Evolutionary conservation across 169 alveolate genomes (phyloP).

Genomic region (Plasmodium cynomolgi): DNA sequence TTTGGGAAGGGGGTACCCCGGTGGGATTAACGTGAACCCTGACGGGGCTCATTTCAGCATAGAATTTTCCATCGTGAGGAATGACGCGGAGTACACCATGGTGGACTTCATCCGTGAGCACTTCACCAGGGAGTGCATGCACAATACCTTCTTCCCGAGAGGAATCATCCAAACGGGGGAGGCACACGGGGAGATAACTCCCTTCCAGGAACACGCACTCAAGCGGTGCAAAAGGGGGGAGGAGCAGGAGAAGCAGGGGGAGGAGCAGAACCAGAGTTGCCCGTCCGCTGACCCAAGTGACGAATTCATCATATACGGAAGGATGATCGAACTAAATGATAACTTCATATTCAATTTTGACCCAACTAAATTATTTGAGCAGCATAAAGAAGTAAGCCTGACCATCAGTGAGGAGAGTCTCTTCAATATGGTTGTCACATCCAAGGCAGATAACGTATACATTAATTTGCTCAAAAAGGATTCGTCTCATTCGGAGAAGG

Average conservation of each 20-base stretch:
- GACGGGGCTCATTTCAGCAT: conserved; percentile 12
- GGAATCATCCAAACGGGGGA: conserved; percentile 1
- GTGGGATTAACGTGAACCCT: background rate
- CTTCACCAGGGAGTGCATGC: conserved; percentile 20
- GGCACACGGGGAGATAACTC: background rate
- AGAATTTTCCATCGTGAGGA: conserved; percentile 25
- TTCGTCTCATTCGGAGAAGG: background rate
- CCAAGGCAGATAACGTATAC: background rate
- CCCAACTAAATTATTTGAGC: conserved; percentile 9
- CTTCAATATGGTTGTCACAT: conserved; percentile 7
- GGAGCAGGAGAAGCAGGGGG: too few species aligned
- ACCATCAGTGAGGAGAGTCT: conserved; percentile 24
- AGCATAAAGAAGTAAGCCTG: background rate
- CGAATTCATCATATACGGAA: conserved; percentile 34
- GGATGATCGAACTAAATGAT: conserved; percentile 42
- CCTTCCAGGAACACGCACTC: background rate
- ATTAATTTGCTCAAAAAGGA: conserved; percentile 10
- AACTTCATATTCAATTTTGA: conserved; percentile 51
- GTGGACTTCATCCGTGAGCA: conserved; percentile 1
- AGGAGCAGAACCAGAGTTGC: background rate
- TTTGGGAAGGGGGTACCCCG: background rate
- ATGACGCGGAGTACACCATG: background rate
- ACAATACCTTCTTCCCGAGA: conserved; percentile 21
- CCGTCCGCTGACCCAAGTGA: background rate
- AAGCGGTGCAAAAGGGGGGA: background rate